Evolutionary conservation across 2,329 filamentous ascomycete genomes (phyloP), one percentile per base, ranked within the genome.

Genomic region (Colletotrichum sp.): DNA sequence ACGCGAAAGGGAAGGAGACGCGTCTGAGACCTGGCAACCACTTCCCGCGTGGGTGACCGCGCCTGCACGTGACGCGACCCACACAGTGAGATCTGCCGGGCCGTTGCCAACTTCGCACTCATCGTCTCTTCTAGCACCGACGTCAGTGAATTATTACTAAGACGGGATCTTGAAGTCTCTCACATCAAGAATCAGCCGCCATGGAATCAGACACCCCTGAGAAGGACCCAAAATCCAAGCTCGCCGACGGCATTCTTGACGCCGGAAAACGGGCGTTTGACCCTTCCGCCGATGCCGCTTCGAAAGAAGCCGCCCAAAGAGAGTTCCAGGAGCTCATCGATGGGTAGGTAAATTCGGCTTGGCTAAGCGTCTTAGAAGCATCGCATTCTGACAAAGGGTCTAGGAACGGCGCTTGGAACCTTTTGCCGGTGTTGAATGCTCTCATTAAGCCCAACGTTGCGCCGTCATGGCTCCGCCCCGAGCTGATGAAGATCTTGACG

Each of bases 371-470:
- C 43, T 52, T 7, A 12, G 77, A 80, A 71, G 75, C 74, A 77
- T 87, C 48, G 24, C 30, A 34, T 75, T 75, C 74, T 76, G 55
- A 76, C 65, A 21, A 43, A n/a, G 21, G 16, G 9, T 55, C 24
- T 75, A 76, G 74, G 55, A 76, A 76, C 43, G 72, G 87, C 18
- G 88, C 89, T 36, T 90, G 90, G 79, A 87, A 85, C 32, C 86
- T 95, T 10, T 84, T 95, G 26, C 91, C 90, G 10, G 87, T 91
- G 6, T 83, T 95, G 59, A 94, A 92, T 75, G 86, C 90, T 21
- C 85, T 94, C 24, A 90, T 94, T 39, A 92, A 93, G 76, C 92
- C 93, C 13, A 88, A 88, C 72, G 82, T 88, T 28, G 87, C 90
- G 18, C 91, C 92, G 13, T 78, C 83, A 81, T 94, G 92, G 91